A percentile compares a stretch with the other conserved stretches of the same genome.
Conservation (phyloP, 208 protist genomes). For the Crithidia thermophila region DNA sequence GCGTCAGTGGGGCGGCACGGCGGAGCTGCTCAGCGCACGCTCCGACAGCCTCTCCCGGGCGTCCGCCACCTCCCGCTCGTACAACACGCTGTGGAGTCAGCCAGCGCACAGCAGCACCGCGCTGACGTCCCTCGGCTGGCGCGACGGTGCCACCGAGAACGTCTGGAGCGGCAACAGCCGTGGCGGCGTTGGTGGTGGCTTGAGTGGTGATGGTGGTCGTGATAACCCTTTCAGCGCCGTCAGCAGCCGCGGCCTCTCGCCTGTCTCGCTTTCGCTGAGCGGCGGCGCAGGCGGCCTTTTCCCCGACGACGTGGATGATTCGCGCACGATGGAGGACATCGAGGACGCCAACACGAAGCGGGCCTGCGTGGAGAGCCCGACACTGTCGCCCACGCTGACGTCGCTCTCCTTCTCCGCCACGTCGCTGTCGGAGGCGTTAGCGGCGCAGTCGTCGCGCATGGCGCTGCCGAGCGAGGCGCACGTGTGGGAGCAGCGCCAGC, state of each 20-base stretch:
- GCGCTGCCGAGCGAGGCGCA: constrained; percentile 18
- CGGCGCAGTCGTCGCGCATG: constrained; percentile 3
- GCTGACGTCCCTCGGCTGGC: constrained; percentile 15
- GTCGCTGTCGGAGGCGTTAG: constrained; percentile 26
- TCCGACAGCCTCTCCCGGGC: constrained; percentile 27
- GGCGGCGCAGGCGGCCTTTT: not conserved
- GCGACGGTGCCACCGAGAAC: not conserved
- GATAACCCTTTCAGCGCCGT: not conserved
- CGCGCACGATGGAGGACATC: constrained; percentile 31
- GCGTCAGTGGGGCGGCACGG: not conserved
- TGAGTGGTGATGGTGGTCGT: too few relatives aligned
- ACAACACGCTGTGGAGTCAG: constrained; percentile 3
- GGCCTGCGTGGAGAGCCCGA: constrained; percentile 27
- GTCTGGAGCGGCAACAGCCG: not conserved
- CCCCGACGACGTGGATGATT: constrained; percentile 5
- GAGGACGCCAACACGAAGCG: constrained; percentile 21
- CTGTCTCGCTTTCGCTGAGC: constrained; percentile 1
- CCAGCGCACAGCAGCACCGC: not conserved
- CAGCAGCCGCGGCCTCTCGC: constrained; percentile 16
- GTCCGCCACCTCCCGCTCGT: constrained; percentile 4
- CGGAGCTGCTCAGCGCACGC: constrained; percentile 3
- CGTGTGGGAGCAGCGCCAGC: constrained; percentile 26
- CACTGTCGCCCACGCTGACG: constrained; percentile 7
- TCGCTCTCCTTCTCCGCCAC: constrained; percentile 11
- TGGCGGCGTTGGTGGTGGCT: not conserved